Conservation (phyloP, 495 filamentous ascomycete species). For the Aspergillus sclerotiicarbonarius region DNA sequence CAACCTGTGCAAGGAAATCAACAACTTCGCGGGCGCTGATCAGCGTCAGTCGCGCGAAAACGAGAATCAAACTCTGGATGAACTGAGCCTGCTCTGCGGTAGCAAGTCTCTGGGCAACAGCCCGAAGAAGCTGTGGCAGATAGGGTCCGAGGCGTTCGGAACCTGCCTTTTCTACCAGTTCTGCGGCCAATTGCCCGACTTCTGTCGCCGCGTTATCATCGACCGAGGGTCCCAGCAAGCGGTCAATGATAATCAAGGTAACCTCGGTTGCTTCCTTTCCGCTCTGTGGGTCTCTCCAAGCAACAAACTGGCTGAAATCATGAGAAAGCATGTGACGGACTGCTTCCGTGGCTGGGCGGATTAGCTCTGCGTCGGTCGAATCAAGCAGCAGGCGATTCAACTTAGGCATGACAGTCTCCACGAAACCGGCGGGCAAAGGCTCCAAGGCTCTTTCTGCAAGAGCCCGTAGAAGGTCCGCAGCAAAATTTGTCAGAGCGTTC, state of each 20-base stretch:
- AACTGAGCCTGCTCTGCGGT: conserved; percentile 79
- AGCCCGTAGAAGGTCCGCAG: conserved; percentile 77
- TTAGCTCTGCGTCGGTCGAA: conserved; percentile 77
- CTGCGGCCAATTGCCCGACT: conserved; percentile 90
- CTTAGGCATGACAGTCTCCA: conserved; percentile 82
- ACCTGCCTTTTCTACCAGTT: conserved; percentile 91
- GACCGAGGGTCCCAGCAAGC: conserved; percentile 76
- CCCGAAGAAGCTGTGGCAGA: conserved; percentile 81
- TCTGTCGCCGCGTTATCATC: conserved; percentile 93
- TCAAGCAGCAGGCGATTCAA: conserved; percentile 76
- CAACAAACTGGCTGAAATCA: conserved; percentile 81
- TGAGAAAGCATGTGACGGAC: conserved; percentile 85
- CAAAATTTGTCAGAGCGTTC: conserved; percentile 76
- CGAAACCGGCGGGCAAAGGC: conserved; percentile 83
- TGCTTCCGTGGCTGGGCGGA: conserved; percentile 81
- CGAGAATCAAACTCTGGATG: conserved; percentile 88
- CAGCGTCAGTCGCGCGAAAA: conserved; percentile 87
- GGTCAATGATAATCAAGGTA: conserved; percentile 86
- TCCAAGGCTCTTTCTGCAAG: conserved; percentile 77
- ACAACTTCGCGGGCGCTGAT: conserved; percentile 85
- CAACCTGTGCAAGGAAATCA: conserved; percentile 80
- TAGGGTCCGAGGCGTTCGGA: conserved; percentile 86
- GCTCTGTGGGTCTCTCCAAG: conserved; percentile 68
- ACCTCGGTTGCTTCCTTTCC: conserved; percentile 85
- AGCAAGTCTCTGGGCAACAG: conserved; percentile 81